phyloP scores from a whole-genome alignment of 202 grass and related monocot species.

The Schoenoplectus triqueter region DNA sequence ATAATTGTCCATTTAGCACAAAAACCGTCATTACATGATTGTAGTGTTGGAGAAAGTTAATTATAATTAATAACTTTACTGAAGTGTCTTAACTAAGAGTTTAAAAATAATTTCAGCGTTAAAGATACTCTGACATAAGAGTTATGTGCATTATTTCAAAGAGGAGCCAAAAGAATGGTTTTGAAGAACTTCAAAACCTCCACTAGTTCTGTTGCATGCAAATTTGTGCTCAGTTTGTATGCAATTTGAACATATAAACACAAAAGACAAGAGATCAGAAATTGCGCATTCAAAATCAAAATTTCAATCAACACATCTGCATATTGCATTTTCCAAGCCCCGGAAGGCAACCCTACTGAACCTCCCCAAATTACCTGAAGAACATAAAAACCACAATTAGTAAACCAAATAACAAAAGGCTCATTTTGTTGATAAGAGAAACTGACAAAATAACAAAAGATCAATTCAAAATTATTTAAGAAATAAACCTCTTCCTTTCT shows the following conservation, averaged over 20 bases:
- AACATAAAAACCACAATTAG: background rate
- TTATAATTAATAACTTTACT: too few species aligned
- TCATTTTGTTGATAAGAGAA: background rate
- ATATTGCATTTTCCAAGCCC: background rate
- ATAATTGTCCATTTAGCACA: too few species aligned
- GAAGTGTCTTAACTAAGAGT: too few species aligned
- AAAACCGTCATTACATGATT: too few species aligned
- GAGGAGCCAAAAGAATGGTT: too few species aligned
- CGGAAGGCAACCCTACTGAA: background rate
- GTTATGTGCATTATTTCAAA: too few species aligned
- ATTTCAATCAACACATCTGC: background rate
- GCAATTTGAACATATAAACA: background rate
- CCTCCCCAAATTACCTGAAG: constrained; percentile 28
- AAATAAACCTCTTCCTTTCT: constrained; percentile 67
- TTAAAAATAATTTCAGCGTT: too few species aligned
- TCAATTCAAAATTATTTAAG: constrained; percentile 27
- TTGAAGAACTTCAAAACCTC: too few species aligned
- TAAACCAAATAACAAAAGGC: constrained; percentile 10
- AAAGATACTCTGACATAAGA: too few species aligned
- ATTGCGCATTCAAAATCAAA: constrained; percentile 13
- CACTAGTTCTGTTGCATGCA: too few species aligned
- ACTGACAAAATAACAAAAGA: background rate
- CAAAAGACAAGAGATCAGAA: background rate
- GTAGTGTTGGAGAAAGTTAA: too few species aligned
- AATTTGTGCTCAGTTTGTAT: background rate